Conservation (phyloP, 2,329 filamentous ascomycete genomes). For the Sporothrix sp. region DNA sequence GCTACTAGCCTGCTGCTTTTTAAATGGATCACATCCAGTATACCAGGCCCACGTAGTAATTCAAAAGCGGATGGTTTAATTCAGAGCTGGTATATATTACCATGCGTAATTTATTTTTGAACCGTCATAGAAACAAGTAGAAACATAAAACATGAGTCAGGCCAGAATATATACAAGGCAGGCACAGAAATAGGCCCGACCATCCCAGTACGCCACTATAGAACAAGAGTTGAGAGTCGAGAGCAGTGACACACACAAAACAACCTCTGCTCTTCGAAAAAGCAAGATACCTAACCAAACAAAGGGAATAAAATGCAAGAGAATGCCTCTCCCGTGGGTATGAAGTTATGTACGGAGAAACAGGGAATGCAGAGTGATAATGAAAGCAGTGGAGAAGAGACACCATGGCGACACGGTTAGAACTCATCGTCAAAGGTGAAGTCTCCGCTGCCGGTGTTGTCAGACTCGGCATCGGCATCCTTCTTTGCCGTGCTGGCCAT, state of each 20-base stretch:
- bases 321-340: slow-evolving; percentile 12
- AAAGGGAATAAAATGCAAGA: not conserved
- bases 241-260: slow-evolving; percentile 13
- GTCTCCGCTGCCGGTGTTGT: slow-evolving; percentile 58
- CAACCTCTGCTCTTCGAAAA: slow-evolving; percentile 1
- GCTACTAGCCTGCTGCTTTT: no score
- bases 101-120: slow-evolving; percentile 11
- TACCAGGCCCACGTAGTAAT: no score
- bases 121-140: slow-evolving; percentile 3
- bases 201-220: slow-evolving; percentile 13
- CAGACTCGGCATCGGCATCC: slow-evolving; percentile 33
- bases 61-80: no score
- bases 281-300: not conserved
- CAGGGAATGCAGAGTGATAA: slow-evolving; percentile 4
- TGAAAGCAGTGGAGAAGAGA: slow-evolving; percentile 7
- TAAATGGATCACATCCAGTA: no score
- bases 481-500: slow-evolving; percentile 80
- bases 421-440: slow-evolving; percentile 97
- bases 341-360: slow-evolving; percentile 12
- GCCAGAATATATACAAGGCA: no score
- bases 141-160: slow-evolving; percentile 3
- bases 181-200: slow-evolving; percentile 4
- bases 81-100: no score
- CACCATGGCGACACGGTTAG: slow-evolving; percentile 40
- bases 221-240: slow-evolving; percentile 8